These are phyloP conservation scores for Salix udensis DNA, from an alignment of 345 rosid genomes.

Conservation along the genomic window DNA sequence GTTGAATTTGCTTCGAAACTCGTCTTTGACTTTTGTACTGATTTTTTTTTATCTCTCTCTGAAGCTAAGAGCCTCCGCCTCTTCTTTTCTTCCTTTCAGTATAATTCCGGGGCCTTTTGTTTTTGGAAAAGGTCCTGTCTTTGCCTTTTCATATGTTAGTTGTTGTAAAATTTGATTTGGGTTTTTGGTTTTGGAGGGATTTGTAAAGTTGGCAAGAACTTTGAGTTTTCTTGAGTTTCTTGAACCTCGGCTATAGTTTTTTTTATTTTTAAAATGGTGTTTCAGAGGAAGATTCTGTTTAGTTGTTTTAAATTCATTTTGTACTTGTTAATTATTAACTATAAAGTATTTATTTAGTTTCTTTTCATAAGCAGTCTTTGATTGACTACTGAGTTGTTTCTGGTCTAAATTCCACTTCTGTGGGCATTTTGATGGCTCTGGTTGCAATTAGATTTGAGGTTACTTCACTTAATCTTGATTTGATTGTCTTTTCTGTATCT, in stretches of 20 bases:
- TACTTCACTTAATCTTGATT: slow-evolving; percentile 6
- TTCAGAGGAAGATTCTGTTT: not conserved
- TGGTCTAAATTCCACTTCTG: slow-evolving; percentile 14
- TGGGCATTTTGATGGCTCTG: not conserved
- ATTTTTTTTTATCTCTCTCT: too few species aligned
- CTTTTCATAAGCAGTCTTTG: not conserved
- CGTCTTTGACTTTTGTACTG: not conserved
- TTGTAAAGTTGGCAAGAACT: not conserved
- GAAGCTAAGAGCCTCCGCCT: not conserved
- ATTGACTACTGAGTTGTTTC: not conserved
- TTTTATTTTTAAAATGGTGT: not conserved
- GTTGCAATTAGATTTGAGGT: slow-evolving; percentile 3
- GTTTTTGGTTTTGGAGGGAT: slow-evolving; percentile 7
- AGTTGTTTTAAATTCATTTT: not conserved
- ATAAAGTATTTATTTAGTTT: slow-evolving; percentile 2
- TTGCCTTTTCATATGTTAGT: not conserved
- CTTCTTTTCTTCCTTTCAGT: too few species aligned
- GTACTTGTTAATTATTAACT: slow-evolving; percentile 9
- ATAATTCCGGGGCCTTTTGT: too few species aligned
- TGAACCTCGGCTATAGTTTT: not conserved
- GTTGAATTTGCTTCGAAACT: slow-evolving; percentile 14
- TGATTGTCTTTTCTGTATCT: not conserved
- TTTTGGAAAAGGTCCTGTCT: not conserved
- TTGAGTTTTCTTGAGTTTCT: not conserved
- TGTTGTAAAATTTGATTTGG: slow-evolving; percentile 6